A percentile compares a stretch with the other conserved stretches of the same genome.
Evolutionary conservation across 345 rosid species (phyloP).

Genomic region (Isatis tinctoria): DNA sequence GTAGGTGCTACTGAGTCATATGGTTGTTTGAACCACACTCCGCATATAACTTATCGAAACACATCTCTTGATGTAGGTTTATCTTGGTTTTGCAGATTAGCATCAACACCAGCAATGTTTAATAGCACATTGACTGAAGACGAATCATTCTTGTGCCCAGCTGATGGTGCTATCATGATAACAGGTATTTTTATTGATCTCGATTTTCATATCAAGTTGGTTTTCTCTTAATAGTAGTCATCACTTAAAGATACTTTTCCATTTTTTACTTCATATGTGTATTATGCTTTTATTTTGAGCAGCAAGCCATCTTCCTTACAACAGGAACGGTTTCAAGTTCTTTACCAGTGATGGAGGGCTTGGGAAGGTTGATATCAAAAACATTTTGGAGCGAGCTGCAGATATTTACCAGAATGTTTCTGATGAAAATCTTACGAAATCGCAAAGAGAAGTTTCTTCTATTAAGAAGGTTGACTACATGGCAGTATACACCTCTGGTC

Average conservation of each 20-base stretch:
- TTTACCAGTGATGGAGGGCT: constrained; percentile 93
- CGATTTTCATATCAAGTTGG: not conserved
- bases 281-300: constrained; percentile 29
- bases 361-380: constrained; percentile 81
- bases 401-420: constrained; percentile 56
- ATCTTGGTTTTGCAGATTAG: constrained; percentile 48
- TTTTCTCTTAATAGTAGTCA: not conserved
- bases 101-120: constrained; percentile 99
- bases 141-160: constrained; percentile 70
- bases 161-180: constrained; percentile 96
- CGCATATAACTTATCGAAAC: not conserved
- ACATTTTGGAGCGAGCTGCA: constrained; percentile 82
- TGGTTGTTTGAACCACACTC: not conserved
- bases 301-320: constrained; percentile 99
- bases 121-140: constrained; percentile 82
- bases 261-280: constrained; percentile 5
- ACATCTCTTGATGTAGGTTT: not conserved
- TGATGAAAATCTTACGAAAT: constrained; percentile 37
- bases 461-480: constrained; percentile 75
- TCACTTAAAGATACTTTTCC: not conserved
- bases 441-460: constrained; percentile 40
- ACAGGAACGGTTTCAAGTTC: constrained; percentile 96
- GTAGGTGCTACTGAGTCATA: not conserved
- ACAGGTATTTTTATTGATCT: constrained; percentile 50
- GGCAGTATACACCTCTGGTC: constrained; percentile 75